Evolutionary conservation across 2,329 filamentous ascomycete species (phyloP).

Genomic region (Podosphaera aphanis): DNA sequence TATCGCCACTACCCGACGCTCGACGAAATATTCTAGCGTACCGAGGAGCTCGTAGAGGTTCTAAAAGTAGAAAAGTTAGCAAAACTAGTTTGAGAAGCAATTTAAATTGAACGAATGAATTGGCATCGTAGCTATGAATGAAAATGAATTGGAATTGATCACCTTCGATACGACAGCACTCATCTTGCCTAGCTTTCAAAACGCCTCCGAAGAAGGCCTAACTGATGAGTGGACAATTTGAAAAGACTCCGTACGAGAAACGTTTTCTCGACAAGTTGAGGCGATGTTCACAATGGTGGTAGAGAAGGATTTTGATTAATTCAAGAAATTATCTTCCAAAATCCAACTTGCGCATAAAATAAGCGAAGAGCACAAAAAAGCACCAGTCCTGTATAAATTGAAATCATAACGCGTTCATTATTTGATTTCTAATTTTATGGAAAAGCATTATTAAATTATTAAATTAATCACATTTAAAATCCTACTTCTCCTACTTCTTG

Average conservation of each 20-base stretch:
- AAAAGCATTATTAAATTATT: too few relatives aligned
- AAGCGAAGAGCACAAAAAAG: too few relatives aligned
- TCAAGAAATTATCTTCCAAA: too few relatives aligned
- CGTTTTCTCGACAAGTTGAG: too few relatives aligned
- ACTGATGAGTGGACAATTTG: slow-evolving; percentile 18
- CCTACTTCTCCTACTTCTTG: too few relatives aligned
- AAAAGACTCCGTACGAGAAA: background rate
- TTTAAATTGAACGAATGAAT: background rate
- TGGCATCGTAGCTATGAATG: background rate
- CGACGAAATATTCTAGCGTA: slow-evolving; percentile 25
- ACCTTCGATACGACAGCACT: slow-evolving; percentile 17
- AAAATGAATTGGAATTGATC: slow-evolving; percentile 2
- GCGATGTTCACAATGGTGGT: too few relatives aligned
- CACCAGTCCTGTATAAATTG: too few relatives aligned
- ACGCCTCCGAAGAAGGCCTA: slow-evolving; percentile 19
- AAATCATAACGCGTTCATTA: too few relatives aligned
- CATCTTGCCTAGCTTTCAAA: slow-evolving; percentile 17
- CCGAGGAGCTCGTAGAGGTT: slow-evolving; percentile 97
- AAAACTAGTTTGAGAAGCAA: slow-evolving; percentile 6
- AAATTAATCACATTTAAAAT: too few relatives aligned
- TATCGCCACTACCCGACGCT: slow-evolving; percentile 6
- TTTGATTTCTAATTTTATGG: too few relatives aligned
- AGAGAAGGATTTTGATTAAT: too few relatives aligned
- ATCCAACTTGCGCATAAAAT: too few relatives aligned
- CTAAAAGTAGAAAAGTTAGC: slow-evolving; percentile 28